Evolutionary conservation across 768 basidiomycete species (phyloP).

Genomic region (Exidia glandulosa): DNA sequence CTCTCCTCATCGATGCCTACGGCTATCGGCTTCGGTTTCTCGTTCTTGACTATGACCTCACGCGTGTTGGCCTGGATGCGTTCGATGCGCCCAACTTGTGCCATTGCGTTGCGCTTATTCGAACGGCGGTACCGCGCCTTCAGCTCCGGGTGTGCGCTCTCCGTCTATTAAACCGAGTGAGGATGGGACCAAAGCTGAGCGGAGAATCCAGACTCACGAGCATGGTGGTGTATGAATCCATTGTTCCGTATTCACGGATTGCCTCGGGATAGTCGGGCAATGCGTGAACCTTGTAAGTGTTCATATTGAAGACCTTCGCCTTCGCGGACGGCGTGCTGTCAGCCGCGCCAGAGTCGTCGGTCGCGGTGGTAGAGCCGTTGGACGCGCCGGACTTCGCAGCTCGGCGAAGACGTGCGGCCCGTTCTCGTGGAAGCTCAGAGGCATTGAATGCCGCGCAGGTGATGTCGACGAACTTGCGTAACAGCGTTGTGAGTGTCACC

Average conservation of each 20-base stretch:
- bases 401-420: slow-evolving; percentile 17
- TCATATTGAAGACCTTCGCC: slow-evolving; percentile 18
- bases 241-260: slow-evolving; percentile 22
- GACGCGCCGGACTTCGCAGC: background rate
- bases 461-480: slow-evolving; percentile 21
- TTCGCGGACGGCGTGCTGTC: background rate
- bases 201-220: background rate
- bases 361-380: background rate
- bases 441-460: slow-evolving; percentile 20
- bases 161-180: too few species aligned
- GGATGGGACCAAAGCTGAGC: background rate
- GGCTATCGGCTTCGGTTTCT: too few species aligned
- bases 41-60: too few species aligned
- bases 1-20: too few species aligned
- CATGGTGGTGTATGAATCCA: slow-evolving; percentile 24
- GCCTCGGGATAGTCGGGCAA: slow-evolving; percentile 21
- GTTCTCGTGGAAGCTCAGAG: slow-evolving; percentile 27
- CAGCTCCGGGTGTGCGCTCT: slow-evolving; percentile 2
- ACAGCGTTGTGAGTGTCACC: slow-evolving; percentile 14
- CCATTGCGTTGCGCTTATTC: background rate
- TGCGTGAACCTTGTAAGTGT: slow-evolving; percentile 25
- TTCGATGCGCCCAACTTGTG: background rate
- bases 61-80: background rate
- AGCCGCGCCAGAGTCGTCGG: background rate
- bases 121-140: background rate